Percentiles rank a stretch among this genome's conserved stretches.
phyloP scores from a whole-genome alignment of 495 filamentous ascomycete genomes.

The Evernia prunastri region DNA sequence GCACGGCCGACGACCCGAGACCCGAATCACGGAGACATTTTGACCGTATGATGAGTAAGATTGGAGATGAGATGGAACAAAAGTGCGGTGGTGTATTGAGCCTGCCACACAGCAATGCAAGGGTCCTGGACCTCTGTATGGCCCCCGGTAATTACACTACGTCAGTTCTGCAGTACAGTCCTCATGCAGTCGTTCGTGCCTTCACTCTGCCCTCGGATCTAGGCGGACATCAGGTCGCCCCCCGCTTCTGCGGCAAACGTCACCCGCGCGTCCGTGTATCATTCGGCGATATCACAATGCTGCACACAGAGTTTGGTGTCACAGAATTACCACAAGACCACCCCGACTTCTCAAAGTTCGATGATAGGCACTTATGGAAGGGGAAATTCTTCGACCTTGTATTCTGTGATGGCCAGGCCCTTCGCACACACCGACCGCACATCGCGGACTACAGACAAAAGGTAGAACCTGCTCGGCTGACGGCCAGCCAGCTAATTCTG shows the following conservation, averaged over 20 bases:
- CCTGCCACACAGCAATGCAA: neutral
- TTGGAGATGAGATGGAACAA: conserved; percentile 31
- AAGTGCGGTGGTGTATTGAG: conserved; percentile 17
- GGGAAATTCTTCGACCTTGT: conserved; percentile 44
- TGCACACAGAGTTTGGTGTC: conserved; percentile 46
- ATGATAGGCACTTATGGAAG: conserved; percentile 27
- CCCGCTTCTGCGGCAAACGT: too few relatives aligned
- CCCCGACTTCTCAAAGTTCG: conserved; percentile 39
- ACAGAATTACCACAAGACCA: conserved; percentile 38
- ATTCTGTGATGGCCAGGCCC: conserved; percentile 53
- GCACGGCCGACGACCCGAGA: conserved; percentile 31
- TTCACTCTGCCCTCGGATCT: conserved; percentile 38
- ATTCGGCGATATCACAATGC: conserved; percentile 53
- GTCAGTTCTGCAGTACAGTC: conserved; percentile 34
- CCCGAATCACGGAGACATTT: conserved; percentile 24
- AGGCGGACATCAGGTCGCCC: conserved; percentile 44
- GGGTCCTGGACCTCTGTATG: conserved; percentile 50
- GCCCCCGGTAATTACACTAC: conserved; percentile 50
- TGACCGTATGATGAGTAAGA: conserved; percentile 34
- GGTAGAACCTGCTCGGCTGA: conserved; percentile 36
- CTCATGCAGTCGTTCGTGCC: conserved; percentile 32
- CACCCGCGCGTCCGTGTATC: too few relatives aligned
- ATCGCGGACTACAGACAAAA: conserved; percentile 34
- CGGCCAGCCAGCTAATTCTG: conserved; percentile 37
- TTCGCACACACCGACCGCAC: conserved; percentile 36